Conservation (phyloP, 2,329 filamentous ascomycete genomes). For the Aspergillus glaucus region DNA sequence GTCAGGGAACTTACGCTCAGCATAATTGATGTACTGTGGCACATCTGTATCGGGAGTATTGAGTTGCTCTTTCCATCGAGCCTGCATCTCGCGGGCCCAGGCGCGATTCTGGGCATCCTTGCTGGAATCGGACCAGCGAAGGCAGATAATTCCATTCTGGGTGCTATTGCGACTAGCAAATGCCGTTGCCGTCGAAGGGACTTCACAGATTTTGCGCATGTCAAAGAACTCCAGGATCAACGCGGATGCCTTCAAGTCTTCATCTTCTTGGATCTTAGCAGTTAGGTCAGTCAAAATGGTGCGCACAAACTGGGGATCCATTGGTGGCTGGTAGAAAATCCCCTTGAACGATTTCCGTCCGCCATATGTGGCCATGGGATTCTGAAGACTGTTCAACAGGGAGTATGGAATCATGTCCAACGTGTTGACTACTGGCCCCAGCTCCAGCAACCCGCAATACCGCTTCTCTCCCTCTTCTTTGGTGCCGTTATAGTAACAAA, state of each 20-base stretch:
- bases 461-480: slow-evolving; percentile 29
- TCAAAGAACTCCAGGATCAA: slow-evolving; percentile 41
- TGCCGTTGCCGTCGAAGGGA: slow-evolving; percentile 34
- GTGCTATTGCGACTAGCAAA: slow-evolving; percentile 43
- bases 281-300: slow-evolving; percentile 26
- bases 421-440: slow-evolving; percentile 33
- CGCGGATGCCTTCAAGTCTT: slow-evolving; percentile 22
- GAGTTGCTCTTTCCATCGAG: slow-evolving; percentile 18
- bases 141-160: slow-evolving; percentile 38
- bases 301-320: slow-evolving; percentile 30
- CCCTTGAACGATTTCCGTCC: slow-evolving; percentile 40
- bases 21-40: slow-evolving; percentile 33
- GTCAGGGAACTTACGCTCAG: slow-evolving; percentile 21
- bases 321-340: slow-evolving; percentile 39
- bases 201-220: slow-evolving; percentile 33
- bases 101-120: slow-evolving; percentile 33
- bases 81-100: slow-evolving; percentile 33
- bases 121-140: slow-evolving; percentile 36
- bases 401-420: slow-evolving; percentile 38
- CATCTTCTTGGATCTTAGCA: slow-evolving; percentile 19
- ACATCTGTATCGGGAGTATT: slow-evolving; percentile 10
- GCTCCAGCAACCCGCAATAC: slow-evolving; percentile 33
- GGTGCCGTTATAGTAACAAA: slow-evolving; percentile 34
- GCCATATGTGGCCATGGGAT: slow-evolving; percentile 33
- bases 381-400: slow-evolving; percentile 34